These are phyloP conservation scores for Skeletonema costatum DNA, from an alignment of 108 stramenopile species.

Conservation along the genomic window DNA sequence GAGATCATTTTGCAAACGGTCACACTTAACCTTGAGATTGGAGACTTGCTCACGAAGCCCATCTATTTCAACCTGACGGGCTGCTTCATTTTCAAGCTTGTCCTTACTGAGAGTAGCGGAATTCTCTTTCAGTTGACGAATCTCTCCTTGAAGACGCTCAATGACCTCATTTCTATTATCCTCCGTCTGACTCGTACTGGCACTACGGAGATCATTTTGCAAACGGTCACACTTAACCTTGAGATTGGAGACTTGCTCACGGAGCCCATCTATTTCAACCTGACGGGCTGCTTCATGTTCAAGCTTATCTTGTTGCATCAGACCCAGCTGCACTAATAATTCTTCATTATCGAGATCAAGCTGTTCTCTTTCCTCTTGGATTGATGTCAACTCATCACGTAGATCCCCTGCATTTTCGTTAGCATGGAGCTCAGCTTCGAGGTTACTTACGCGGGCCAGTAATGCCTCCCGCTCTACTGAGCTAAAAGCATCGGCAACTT, in stretches of 20 bases:
- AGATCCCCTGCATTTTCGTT: slow-evolving; percentile 34
- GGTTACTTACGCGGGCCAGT: slow-evolving; percentile 26
- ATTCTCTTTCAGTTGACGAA: slow-evolving; percentile 10
- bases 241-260: slow-evolving; percentile 29
- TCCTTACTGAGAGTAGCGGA: slow-evolving; percentile 36
- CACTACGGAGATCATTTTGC: slow-evolving; percentile 12
- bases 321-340: slow-evolving; percentile 78
- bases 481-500: slow-evolving; percentile 6
- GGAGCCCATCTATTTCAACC: slow-evolving; percentile 26
- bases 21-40: slow-evolving; percentile 19
- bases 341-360: slow-evolving; percentile 78
- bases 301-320: slow-evolving; percentile 72
- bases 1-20: slow-evolving; percentile 24
- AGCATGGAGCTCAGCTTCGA: slow-evolving; percentile 32
- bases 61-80: slow-evolving; percentile 27
- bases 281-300: slow-evolving; percentile 43
- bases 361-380: slow-evolving; percentile 51
- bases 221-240: slow-evolving; percentile 18
- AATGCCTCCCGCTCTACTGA: slow-evolving; percentile 27
- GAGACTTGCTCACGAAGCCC: slow-evolving; percentile 30
- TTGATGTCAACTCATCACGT: slow-evolving; percentile 47
- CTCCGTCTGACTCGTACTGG: not conserved
- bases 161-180: slow-evolving; percentile 5
- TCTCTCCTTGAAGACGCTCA: slow-evolving; percentile 26
- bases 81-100: slow-evolving; percentile 54